Conservation (phyloP, 257 asterid species). For the Cruciata laevipes region DNA sequence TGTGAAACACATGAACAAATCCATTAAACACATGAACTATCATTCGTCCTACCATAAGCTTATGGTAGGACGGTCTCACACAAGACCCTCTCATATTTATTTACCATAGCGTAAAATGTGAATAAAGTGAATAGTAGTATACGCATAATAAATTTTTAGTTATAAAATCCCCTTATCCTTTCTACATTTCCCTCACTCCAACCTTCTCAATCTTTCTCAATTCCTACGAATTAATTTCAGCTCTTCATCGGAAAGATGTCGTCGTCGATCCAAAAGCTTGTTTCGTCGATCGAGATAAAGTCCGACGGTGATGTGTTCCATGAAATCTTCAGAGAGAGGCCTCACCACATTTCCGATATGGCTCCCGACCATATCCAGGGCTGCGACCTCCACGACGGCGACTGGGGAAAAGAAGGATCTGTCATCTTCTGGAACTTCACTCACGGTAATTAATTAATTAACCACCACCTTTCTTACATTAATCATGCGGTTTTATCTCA, state of each 20-base stretch:
- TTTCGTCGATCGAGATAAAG: constrained; percentile 12
- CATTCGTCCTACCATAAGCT: too few relatives aligned
- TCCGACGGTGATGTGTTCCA: constrained; percentile 20
- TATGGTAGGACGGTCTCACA: too few relatives aligned
- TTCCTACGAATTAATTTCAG: neutral
- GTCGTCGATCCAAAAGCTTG: neutral
- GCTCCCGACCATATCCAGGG: constrained; percentile 15
- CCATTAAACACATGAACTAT: too few relatives aligned
- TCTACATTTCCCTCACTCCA: neutral
- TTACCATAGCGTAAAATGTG: too few relatives aligned
- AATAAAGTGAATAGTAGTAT: neutral
- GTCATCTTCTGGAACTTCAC: constrained; percentile 13
- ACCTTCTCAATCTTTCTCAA: neutral
- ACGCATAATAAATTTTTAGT: neutral
- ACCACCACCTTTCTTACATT: neutral
- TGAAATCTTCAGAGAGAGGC: constrained; percentile 18
- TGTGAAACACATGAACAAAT: too few relatives aligned
- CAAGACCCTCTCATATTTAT: too few relatives aligned
- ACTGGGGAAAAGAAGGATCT: constrained; percentile 27
- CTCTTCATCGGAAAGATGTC: neutral
- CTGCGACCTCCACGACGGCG: constrained; percentile 18
- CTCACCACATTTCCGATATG: constrained; percentile 9
- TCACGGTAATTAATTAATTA: neutral
- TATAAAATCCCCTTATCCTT: neutral
- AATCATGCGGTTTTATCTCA: neutral